These are phyloP conservation scores for Acacia melanoxylon DNA, from an alignment of 306 rosid species.

Conservation along the genomic window DNA sequence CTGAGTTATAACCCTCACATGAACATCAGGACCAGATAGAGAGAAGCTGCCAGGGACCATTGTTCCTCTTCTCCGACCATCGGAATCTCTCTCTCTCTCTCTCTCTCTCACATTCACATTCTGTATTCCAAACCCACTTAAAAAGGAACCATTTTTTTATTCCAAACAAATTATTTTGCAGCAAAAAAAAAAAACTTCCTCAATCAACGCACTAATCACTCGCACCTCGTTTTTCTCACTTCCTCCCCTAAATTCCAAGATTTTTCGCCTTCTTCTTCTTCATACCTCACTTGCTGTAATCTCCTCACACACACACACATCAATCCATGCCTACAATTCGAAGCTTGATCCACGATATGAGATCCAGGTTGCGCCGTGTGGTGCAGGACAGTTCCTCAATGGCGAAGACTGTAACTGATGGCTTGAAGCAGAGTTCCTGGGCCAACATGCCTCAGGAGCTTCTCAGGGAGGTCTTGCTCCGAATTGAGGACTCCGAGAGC, in stretches of 20 bases:
- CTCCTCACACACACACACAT: not conserved
- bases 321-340: slow-evolving; percentile 50
- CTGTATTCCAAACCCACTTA: slow-evolving; percentile 16
- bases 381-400: slow-evolving; percentile 47
- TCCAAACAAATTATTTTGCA: not conserved
- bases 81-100: not conserved
- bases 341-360: slow-evolving; percentile 70
- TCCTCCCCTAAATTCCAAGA: not conserved
- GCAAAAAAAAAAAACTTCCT: not conserved
- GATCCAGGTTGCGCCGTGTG: slow-evolving; percentile 71
- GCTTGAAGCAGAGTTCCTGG: slow-evolving; percentile 78
- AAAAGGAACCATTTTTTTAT: not conserved
- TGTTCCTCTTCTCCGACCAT: not conserved
- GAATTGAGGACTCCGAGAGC: slow-evolving; percentile 77
- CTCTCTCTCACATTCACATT: not conserved
- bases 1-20: no score
- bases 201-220: slow-evolving; percentile 3
- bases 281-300: not conserved
- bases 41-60: no score
- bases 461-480: slow-evolving; percentile 70
- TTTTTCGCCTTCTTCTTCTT: not conserved
- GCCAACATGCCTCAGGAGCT: slow-evolving; percentile 95
- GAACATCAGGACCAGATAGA: no score
- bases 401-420: slow-evolving; percentile 25
- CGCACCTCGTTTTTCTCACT: not conserved